phyloP scores from a whole-genome alignment of 768 basidiomycete genomes.

The Amylocystis lapponica region DNA sequence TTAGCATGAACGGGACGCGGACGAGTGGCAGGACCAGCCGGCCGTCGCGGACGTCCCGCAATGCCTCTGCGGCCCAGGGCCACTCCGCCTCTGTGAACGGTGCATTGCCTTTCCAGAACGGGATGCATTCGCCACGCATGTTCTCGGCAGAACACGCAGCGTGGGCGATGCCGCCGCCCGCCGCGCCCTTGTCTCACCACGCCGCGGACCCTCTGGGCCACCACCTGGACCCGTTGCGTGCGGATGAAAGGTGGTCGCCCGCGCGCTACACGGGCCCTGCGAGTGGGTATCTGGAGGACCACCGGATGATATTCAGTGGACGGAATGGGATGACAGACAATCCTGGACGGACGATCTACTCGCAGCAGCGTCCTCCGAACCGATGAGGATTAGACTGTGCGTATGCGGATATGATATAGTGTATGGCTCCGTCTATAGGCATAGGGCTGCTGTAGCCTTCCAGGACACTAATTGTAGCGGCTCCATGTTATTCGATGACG shows the following conservation, averaged over 20 bases:
- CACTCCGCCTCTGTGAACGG: not conserved
- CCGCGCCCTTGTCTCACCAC: not conserved
- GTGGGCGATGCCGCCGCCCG: slow-evolving; percentile 3
- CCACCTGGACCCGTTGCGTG: too few relatives aligned
- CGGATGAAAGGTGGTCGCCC: slow-evolving; percentile 1
- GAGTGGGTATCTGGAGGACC: slow-evolving; percentile 14
- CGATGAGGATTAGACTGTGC: too few relatives aligned
- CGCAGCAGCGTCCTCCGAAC: slow-evolving; percentile 12
- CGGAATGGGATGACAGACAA: slow-evolving; percentile 13
- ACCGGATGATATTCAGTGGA: slow-evolving; percentile 5
- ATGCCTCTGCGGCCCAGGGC: not conserved
- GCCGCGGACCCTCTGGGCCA: too few relatives aligned
- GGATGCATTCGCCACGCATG: not conserved
- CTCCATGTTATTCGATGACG: too few relatives aligned
- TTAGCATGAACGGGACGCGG: slow-evolving; percentile 4
- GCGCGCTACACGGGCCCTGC: slow-evolving; percentile 15
- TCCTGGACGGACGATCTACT: slow-evolving; percentile 25
- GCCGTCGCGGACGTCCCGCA: not conserved
- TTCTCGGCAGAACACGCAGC: too few relatives aligned
- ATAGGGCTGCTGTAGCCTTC: too few relatives aligned
- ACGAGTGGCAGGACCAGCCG: slow-evolving; percentile 4
- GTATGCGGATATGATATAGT: too few relatives aligned
- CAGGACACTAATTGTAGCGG: too few relatives aligned
- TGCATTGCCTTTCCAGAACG: not conserved
- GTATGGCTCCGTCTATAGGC: too few relatives aligned